Percentiles rank a stretch among this genome's conserved stretches.
Evolutionary conservation across 805 yeast species (phyloP).

Genomic region (Nakazawaea wyomingensis): DNA sequence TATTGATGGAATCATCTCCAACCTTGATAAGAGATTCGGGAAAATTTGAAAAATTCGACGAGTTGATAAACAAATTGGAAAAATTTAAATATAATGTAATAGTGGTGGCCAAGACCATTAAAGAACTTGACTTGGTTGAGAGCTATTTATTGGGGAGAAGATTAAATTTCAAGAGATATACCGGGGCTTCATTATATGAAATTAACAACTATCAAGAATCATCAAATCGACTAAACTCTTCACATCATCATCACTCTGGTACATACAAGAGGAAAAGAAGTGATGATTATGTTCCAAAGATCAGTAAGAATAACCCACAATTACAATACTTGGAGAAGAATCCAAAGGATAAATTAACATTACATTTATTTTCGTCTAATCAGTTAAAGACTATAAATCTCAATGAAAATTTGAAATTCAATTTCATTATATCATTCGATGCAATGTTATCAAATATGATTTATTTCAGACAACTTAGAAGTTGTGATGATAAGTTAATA

Average conservation of each 20-base stretch:
- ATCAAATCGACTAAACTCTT: background rate
- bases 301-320: conserved; percentile 27
- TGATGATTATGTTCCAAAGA: conserved; percentile 26
- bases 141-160: conserved; percentile 71
- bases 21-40: conserved; percentile 49
- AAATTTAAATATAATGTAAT: conserved; percentile 27
- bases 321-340: conserved; percentile 17
- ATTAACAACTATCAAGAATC: conserved; percentile 21
- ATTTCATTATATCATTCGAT: conserved; percentile 46
- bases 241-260: background rate
- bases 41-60: conserved; percentile 52
- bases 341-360: conserved; percentile 19
- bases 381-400: conserved; percentile 33
- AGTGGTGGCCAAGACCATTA: conserved; percentile 55
- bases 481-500: conserved; percentile 17
- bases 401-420: conserved; percentile 30
- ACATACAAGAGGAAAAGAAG: conserved; percentile 9
- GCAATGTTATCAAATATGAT: conserved; percentile 27
- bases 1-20: conserved; percentile 61
- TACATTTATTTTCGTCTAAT: conserved; percentile 41
- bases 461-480: conserved; percentile 15
- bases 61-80: conserved; percentile 34
- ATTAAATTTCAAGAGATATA: conserved; percentile 58
- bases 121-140: conserved; percentile 75
- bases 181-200: conserved; percentile 56